Evolutionary conservation across 2,329 filamentous ascomycete genomes (phyloP), one percentile per base, ranked within the genome.

Genomic region (Knoxdaviesia capensis): DNA sequence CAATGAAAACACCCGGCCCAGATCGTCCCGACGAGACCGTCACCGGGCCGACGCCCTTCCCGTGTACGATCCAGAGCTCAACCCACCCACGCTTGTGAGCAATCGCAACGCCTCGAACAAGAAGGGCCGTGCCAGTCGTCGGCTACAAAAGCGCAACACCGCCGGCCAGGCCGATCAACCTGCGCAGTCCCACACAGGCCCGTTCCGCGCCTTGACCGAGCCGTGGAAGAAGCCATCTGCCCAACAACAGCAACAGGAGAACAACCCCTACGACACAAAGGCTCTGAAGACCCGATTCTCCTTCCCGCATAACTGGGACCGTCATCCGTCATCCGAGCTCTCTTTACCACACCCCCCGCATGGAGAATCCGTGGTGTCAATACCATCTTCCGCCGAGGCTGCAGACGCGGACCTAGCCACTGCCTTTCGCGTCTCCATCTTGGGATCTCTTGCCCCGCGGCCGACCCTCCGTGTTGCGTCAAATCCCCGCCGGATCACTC

Each of bases 401-500:
- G 78, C 77, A 39, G 69, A 75, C 44, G 80, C 80, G 1, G 84
- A 90, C 48, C 71, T 74, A 45, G 53, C 56, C 20, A 69, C 77
- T 43, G 78, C 82, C 0, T 96, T 81, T 66, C 84, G 78, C 50
- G 69, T 96, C 40, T 85, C 84, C 41, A 69, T 76, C 7, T 67
- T 94, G 41, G 80, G 82, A 47, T 73, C 82, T n/a, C 72, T 94
- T 47, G 79, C 82, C 7, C 88, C 90, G 5, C 74, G 86, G 39
- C 90, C 90, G 8, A 86, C 81, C 0, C 70, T 96, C 43, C 79
- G 79, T 46, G 85, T 78, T 56, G 73, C 79, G 5, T 69, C 77
- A 30, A 70, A 76, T 44, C 69, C 80, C 11, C 68, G 77, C 49
- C 67, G 71, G 52, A 64, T 61, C 44, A 54, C 66, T 49, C 57